Evolutionary conservation across 1,139 yeast species (phyloP).

Genomic region (Fermentozyma sake): DNA sequence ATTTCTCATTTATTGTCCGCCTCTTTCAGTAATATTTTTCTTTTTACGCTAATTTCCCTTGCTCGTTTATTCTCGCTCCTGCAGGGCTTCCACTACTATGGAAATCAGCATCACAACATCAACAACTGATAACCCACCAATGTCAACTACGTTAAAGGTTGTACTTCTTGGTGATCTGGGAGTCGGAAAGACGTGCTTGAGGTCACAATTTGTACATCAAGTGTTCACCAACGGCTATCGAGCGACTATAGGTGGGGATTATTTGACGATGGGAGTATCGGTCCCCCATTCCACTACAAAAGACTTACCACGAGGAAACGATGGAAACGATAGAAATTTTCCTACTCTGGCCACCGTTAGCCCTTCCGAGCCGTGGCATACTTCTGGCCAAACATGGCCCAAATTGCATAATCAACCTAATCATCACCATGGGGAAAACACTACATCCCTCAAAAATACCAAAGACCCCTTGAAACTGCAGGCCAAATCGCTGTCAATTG

Average conservation of each 20-base stretch:
- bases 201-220: constrained; percentile 57
- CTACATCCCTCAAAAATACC: neutral
- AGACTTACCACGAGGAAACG: too few relatives aligned
- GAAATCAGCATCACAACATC: too few relatives aligned
- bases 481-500: too few relatives aligned
- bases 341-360: constrained; percentile 1
- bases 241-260: constrained; percentile 63
- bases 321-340: too few relatives aligned
- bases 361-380: too few relatives aligned
- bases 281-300: too few relatives aligned
- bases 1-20: too few relatives aligned
- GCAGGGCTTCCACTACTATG: too few relatives aligned
- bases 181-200: constrained; percentile 58
- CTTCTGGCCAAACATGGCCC: too few relatives aligned
- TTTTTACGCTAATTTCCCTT: too few relatives aligned
- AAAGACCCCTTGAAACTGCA: constrained; percentile 1
- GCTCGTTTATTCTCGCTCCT: too few relatives aligned
- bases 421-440: neutral
- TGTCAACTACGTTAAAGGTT: constrained; percentile 40
- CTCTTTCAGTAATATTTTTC: too few relatives aligned
- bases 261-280: constrained; percentile 42
- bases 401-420: neutral
- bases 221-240: constrained; percentile 55
- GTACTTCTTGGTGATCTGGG: constrained; percentile 58
- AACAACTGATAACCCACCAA: neutral